Conservation (phyloP, 495 filamentous ascomycete genomes). For the Cercophora sp. region DNA sequence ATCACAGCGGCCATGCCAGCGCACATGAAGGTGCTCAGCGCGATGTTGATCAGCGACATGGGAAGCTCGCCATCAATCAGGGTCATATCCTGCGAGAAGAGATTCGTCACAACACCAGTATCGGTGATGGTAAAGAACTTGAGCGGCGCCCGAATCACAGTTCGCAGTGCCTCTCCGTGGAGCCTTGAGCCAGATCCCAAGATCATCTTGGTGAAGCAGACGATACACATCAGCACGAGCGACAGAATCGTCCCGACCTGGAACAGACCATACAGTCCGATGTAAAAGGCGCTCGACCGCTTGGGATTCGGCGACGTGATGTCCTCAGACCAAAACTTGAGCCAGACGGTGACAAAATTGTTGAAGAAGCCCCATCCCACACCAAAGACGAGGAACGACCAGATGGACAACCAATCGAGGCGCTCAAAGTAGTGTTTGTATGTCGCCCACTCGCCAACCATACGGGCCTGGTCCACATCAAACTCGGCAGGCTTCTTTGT, state of each 20-base stretch:
- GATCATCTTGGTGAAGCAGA: constrained; percentile 19
- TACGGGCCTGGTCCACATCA: constrained; percentile 2
- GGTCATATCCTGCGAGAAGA: constrained; percentile 39
- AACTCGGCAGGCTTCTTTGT: neutral
- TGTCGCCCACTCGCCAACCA: constrained; percentile 19
- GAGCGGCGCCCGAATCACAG: constrained; percentile 23
- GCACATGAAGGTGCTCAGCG: neutral
- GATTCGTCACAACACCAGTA: constrained; percentile 27
- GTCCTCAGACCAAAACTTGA: constrained; percentile 27
- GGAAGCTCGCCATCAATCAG: constrained; percentile 26
- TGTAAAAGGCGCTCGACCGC: constrained; percentile 22
- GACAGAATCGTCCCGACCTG: constrained; percentile 15
- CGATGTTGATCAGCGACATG: constrained; percentile 16
- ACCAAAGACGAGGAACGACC: constrained; percentile 4
- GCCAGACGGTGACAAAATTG: constrained; percentile 24
- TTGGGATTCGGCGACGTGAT: constrained; percentile 6
- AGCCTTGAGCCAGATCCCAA: constrained; percentile 14
- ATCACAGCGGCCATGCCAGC: constrained; percentile 30
- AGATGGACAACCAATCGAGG: constrained; percentile 4
- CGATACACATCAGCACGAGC: constrained; percentile 10
- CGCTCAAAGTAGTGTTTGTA: constrained; percentile 24
- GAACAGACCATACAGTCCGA: constrained; percentile 23
- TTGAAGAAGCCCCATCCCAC: constrained; percentile 14
- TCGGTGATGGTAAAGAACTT: constrained; percentile 25
- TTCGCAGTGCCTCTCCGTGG: constrained; percentile 18